Percentiles rank a stretch among this genome's conserved stretches.
Conservation (phyloP, 2,329 filamentous ascomycete species). For the Colletotrichum godetiae region DNA sequence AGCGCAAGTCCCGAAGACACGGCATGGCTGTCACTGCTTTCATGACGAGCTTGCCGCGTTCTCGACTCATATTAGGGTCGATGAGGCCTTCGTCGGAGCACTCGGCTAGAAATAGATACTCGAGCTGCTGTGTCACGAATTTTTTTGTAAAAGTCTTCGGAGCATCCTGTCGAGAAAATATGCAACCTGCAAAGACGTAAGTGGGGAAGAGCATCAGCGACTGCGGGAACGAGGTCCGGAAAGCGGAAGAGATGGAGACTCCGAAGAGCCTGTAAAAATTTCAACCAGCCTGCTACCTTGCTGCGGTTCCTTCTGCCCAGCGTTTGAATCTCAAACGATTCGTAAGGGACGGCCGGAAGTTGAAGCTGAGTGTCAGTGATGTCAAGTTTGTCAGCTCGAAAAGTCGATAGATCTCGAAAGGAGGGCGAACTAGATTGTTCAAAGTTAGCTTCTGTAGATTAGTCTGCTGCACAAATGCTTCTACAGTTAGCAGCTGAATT, state of each 20-base stretch:
- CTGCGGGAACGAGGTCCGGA: conserved; percentile 8
- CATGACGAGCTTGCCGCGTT: not conserved
- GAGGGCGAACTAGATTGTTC: not conserved
- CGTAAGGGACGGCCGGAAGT: not conserved
- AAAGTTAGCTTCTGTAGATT: not conserved
- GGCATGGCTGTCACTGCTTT: conserved; percentile 19
- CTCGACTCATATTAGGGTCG: no score
- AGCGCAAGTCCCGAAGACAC: conserved; percentile 15
- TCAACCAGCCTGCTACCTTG: not conserved
- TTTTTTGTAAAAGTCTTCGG: not conserved
- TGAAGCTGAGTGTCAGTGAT: conserved; percentile 2
- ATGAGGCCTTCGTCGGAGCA: not conserved
- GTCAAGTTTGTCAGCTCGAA: conserved; percentile 3
- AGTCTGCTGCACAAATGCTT: not conserved
- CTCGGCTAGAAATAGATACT: conserved; percentile 11
- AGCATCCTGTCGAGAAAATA: not conserved
- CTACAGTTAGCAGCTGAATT: not conserved
- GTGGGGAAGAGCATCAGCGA: conserved; percentile 6
- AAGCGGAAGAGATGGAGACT: conserved; percentile 15
- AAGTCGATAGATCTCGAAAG: not conserved
- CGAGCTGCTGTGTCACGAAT: not conserved
- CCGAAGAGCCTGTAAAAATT: not conserved
- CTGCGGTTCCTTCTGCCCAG: not conserved
- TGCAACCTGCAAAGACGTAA: conserved; percentile 7
- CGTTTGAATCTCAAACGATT: not conserved